Percentiles rank a stretch among this genome's conserved stretches.
Evolutionary conservation across 164 flowering plant species (phyloP).

Genomic region (Tetracentron sinense): DNA sequence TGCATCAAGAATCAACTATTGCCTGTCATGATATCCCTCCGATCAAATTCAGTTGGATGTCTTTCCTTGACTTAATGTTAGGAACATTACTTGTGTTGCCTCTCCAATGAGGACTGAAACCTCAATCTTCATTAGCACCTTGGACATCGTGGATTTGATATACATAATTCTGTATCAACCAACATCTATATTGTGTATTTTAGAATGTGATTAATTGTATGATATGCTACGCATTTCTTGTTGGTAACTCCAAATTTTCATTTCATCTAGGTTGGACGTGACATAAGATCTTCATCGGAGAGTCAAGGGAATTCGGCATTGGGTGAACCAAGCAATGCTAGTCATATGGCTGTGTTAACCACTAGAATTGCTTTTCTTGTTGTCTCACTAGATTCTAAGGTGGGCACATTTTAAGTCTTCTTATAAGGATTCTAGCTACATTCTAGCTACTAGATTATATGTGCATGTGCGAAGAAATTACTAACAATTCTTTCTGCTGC

Average conservation of each 20-base stretch:
- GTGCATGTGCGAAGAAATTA: not conserved
- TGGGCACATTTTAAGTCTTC: slow-evolving; percentile 16
- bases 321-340: slow-evolving; percentile 31
- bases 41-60: not conserved
- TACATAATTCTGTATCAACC: no score
- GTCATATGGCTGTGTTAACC: slow-evolving; percentile 42
- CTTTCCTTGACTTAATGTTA: not conserved
- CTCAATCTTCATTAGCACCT: no score
- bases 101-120: no score
- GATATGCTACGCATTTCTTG: not conserved
- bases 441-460: not conserved
- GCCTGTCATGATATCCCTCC: not conserved
- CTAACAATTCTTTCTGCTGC: not conserved
- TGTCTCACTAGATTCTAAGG: slow-evolving; percentile 35
- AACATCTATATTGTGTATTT: not conserved
- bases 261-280: slow-evolving; percentile 34
- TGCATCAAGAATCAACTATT: no score
- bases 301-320: slow-evolving; percentile 23
- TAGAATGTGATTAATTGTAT: not conserved
- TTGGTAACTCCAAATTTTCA: not conserved
- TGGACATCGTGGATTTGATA: not conserved
- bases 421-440: no score
- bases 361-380: slow-evolving; percentile 74
- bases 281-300: slow-evolving; percentile 21
- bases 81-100: not conserved